These are phyloP conservation scores for Talaromyces islandicus DNA, from an alignment of 2,329 filamentous ascomycete genomes.

Conservation along the genomic window DNA sequence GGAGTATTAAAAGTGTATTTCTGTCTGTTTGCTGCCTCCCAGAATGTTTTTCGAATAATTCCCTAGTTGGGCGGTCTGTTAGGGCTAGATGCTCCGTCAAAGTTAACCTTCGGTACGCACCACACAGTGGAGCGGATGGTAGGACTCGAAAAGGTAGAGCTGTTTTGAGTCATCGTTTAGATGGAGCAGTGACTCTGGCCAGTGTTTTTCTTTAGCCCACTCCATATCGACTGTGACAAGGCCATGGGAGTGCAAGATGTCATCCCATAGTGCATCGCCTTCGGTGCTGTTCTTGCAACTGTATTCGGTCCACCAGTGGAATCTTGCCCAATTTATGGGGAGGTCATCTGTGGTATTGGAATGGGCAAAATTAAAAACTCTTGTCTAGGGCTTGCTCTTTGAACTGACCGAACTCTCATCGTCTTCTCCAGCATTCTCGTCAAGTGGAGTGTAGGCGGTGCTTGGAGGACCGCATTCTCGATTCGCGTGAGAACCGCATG, in stretches of 20 bases:
- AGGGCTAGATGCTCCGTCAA: neutral
- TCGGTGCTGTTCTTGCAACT: neutral
- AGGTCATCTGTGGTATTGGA: neutral
- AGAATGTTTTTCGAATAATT: neutral
- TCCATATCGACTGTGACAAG: neutral
- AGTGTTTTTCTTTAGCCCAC: conserved; percentile 1
- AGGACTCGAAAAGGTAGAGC: neutral
- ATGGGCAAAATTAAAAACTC: neutral
- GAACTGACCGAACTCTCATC: neutral
- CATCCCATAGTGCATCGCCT: neutral
- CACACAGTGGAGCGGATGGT: neutral
- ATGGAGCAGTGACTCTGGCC: neutral
- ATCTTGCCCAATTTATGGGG: neutral
- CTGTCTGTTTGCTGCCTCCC: neutral
- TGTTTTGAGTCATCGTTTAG: neutral
- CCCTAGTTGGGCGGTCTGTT: neutral
- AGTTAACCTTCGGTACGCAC: neutral
- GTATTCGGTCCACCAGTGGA: conserved; percentile 1
- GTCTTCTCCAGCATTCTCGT: neutral
- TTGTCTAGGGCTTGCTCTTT: neutral
- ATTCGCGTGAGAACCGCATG: neutral
- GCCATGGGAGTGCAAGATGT: neutral
- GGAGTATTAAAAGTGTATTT: neutral
- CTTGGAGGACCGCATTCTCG: neutral
- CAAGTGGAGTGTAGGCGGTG: neutral